Percentiles rank a stretch among this genome's conserved stretches.
phyloP scores from a whole-genome alignment of 371 early-diverging fungal genomes.

The Mortierella sp. region DNA sequence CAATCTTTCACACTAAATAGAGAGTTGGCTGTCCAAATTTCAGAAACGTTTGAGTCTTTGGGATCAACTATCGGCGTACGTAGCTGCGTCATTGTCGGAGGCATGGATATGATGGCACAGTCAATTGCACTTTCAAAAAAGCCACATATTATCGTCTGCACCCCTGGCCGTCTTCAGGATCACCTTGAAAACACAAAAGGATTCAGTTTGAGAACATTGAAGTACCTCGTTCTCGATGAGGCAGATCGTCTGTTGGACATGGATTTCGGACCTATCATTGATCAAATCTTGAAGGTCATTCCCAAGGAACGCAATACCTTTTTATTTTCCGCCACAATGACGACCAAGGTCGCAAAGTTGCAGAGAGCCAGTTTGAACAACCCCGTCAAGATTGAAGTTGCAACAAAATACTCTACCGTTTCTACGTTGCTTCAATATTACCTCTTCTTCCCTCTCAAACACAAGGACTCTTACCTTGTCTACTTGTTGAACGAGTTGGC shows the following conservation, averaged over 20 bases:
- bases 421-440: slow-evolving; percentile 94
- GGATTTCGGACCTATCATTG: slow-evolving; percentile 98
- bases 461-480: slow-evolving; percentile 95
- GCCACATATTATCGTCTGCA: slow-evolving; percentile 96
- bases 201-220: slow-evolving; percentile 86
- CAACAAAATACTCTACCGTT: slow-evolving; percentile 93
- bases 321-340: slow-evolving; percentile 98
- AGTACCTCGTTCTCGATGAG: slow-evolving; percentile 97
- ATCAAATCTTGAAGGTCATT: slow-evolving; percentile 93
- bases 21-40: slow-evolving; percentile 96
- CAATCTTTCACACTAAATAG: slow-evolving; percentile 56
- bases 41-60: slow-evolving; percentile 93
- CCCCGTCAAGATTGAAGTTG: slow-evolving; percentile 94
- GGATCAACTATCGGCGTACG: slow-evolving; percentile 95
- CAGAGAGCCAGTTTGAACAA: slow-evolving; percentile 93
- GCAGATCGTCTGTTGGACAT: slow-evolving; percentile 97
- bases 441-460: slow-evolving; percentile 94
- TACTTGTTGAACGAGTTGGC: slow-evolving; percentile 94
- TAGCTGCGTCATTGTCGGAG: slow-evolving; percentile 96
- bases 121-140: slow-evolving; percentile 93
- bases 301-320: slow-evolving; percentile 94
- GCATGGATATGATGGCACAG: slow-evolving; percentile 97
- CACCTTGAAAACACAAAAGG: slow-evolving; percentile 99
- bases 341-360: slow-evolving; percentile 94
- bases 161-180: slow-evolving; percentile 98